Percentiles rank a stretch among this genome's conserved stretches.
phyloP scores from a whole-genome alignment of 257 asterid genomes.

The Solanum medicagineum region DNA sequence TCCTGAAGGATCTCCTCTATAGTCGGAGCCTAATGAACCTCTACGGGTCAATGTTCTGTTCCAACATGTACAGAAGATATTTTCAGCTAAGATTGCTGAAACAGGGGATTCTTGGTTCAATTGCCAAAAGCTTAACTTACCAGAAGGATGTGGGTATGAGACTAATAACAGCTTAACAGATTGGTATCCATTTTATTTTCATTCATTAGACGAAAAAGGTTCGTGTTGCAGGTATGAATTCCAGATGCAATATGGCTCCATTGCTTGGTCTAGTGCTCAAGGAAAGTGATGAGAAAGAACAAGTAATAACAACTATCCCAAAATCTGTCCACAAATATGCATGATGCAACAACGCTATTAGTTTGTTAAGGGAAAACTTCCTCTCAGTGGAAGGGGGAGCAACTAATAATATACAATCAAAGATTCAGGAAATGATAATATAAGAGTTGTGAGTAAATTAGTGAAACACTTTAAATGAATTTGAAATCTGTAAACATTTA shows the following conservation, averaged over 20 bases:
- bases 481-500: too few relatives aligned
- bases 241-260: conserved; percentile 58
- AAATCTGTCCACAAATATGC: neutral
- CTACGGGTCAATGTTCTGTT: conserved; percentile 63
- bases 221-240: conserved; percentile 67
- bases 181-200: neutral
- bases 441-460: too few relatives aligned
- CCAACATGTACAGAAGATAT: conserved; percentile 37
- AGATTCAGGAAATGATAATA: too few relatives aligned
- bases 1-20: conserved; percentile 55
- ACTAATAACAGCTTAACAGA: neutral
- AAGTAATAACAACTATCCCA: neutral
- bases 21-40: conserved; percentile 49
- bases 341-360: neutral
- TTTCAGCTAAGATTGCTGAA: too few relatives aligned
- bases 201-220: conserved; percentile 20
- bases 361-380: neutral
- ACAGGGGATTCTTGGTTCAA: too few relatives aligned
- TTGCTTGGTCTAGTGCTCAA: conserved; percentile 25
- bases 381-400: neutral
- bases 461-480: too few relatives aligned
- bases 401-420: neutral
- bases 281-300: neutral
- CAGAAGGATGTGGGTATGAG: too few relatives aligned
- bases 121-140: too few relatives aligned